Conservation (phyloP, 2,329 filamentous ascomycete genomes). For the Alternaria longipes region DNA sequence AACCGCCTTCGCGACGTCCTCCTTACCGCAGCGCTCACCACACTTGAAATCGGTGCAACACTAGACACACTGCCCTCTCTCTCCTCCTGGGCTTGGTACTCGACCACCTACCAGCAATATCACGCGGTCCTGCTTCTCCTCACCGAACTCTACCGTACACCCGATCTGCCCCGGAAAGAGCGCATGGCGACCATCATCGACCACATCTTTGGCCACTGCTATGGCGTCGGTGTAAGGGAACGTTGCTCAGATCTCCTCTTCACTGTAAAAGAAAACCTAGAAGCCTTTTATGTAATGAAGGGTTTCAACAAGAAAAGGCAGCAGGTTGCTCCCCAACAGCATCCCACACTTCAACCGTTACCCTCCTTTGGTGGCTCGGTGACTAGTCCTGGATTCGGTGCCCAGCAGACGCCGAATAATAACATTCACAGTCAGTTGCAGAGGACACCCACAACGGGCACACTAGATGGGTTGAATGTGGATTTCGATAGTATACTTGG, state of each 20-base stretch:
- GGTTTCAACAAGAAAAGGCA: constrained; percentile 44
- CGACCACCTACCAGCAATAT: constrained; percentile 52
- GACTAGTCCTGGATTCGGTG: constrained; percentile 21
- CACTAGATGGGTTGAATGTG: constrained; percentile 40
- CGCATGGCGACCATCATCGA: constrained; percentile 52
- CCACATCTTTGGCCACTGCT: constrained; percentile 52
- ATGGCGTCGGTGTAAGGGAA: constrained; percentile 48
- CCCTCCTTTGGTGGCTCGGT: constrained; percentile 24
- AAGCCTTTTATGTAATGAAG: constrained; percentile 52
- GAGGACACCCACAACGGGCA: constrained; percentile 29
- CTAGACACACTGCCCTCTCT: constrained; percentile 50
- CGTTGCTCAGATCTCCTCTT: constrained; percentile 48
- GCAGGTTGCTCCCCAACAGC: constrained; percentile 36
- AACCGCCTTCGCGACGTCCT: constrained; percentile 50
- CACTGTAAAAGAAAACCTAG: constrained; percentile 51
- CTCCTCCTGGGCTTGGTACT: constrained; percentile 50
- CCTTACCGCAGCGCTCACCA: constrained; percentile 48
- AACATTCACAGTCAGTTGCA: constrained; percentile 31
- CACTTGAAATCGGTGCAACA: constrained; percentile 51
- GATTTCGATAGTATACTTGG: constrained; percentile 47
- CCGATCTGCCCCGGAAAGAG: constrained; percentile 46
- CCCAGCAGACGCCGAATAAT: constrained; percentile 11
- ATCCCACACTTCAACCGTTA: constrained; percentile 39
- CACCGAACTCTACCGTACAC: constrained; percentile 51
- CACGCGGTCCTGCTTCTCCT: constrained; percentile 49